Conservation (phyloP, 768 basidiomycete genomes). For the Infundibulicybe gibba region DNA sequence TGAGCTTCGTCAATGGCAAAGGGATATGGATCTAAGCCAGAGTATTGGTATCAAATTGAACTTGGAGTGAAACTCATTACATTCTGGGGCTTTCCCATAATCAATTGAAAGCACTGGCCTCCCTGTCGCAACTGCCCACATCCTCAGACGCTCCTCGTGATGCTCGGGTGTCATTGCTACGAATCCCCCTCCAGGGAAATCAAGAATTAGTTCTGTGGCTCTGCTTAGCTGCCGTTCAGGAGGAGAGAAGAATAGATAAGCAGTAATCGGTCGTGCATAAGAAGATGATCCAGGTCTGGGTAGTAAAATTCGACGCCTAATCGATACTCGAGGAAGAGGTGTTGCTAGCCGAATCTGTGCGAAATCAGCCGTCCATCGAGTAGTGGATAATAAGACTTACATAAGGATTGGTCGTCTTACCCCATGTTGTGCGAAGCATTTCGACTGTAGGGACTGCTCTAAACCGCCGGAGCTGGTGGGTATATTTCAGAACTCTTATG, state of each 20-base stretch:
- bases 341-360: slow-evolving; percentile 66
- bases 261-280: slow-evolving; percentile 80
- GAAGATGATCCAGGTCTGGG: slow-evolving; percentile 75
- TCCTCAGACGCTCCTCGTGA: slow-evolving; percentile 88
- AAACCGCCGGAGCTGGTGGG: slow-evolving; percentile 76
- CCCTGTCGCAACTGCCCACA: slow-evolving; percentile 79
- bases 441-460: slow-evolving; percentile 94
- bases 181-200: slow-evolving; percentile 96
- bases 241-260: slow-evolving; percentile 78
- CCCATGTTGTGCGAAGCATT: slow-evolving; percentile 95
- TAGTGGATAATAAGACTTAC: slow-evolving; percentile 36
- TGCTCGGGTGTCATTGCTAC: slow-evolving; percentile 95
- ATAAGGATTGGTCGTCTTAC: slow-evolving; percentile 93
- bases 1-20: slow-evolving; percentile 95
- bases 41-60: not conserved
- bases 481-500: not conserved
- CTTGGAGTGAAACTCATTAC: slow-evolving; percentile 32
- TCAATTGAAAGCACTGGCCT: slow-evolving; percentile 84
- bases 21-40: slow-evolving; percentile 82
- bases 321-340: slow-evolving; percentile 54
- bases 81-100: slow-evolving; percentile 97
- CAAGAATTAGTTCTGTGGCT: slow-evolving; percentile 80
- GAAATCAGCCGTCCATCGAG: slow-evolving; percentile 2
- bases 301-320: slow-evolving; percentile 75
- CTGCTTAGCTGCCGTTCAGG: slow-evolving; percentile 59